Evolutionary conservation across 2,329 filamentous ascomycete species (phyloP).

Genomic region (Alternaria triticina): DNA sequence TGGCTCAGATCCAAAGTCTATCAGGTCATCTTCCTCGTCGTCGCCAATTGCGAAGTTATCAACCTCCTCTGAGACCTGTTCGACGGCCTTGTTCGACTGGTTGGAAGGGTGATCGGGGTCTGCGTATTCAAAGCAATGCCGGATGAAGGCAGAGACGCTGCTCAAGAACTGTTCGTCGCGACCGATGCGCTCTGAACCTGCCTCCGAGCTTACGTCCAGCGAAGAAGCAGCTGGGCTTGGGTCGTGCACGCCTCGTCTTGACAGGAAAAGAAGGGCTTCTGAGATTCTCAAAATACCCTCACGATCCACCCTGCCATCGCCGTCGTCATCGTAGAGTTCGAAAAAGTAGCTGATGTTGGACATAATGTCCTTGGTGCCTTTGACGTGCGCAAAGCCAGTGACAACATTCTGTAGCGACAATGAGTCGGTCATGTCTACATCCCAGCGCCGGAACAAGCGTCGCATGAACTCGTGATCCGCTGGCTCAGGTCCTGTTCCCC

Average conservation of each 20-base stretch:
- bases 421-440: constrained; percentile 75
- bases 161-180: constrained; percentile 88
- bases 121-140: constrained; percentile 96
- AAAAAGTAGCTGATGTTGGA: constrained; percentile 98
- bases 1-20: constrained; percentile 60
- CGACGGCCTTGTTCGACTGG: constrained; percentile 52
- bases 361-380: constrained; percentile 96
- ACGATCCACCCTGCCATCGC: constrained; percentile 88
- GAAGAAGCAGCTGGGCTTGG: constrained; percentile 70
- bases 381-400: constrained; percentile 86
- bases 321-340: constrained; percentile 92
- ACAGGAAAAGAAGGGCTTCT: constrained; percentile 91
- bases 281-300: constrained; percentile 96
- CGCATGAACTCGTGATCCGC: constrained; percentile 95
- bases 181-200: constrained; percentile 54
- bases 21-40: constrained; percentile 69
- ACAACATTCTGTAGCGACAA: constrained; percentile 92
- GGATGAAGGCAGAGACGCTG: constrained; percentile 94
- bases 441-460: constrained; percentile 87
- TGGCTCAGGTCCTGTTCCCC: constrained; percentile 70
- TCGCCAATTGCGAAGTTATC: constrained; percentile 76
- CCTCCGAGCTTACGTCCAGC: constrained; percentile 55
- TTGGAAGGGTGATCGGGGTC: constrained; percentile 79
- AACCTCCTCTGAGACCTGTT: constrained; percentile 40
- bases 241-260: constrained; percentile 82